Conservation (phyloP, 2,329 filamentous ascomycete species). For the Alternaria novae-zelandiae region DNA sequence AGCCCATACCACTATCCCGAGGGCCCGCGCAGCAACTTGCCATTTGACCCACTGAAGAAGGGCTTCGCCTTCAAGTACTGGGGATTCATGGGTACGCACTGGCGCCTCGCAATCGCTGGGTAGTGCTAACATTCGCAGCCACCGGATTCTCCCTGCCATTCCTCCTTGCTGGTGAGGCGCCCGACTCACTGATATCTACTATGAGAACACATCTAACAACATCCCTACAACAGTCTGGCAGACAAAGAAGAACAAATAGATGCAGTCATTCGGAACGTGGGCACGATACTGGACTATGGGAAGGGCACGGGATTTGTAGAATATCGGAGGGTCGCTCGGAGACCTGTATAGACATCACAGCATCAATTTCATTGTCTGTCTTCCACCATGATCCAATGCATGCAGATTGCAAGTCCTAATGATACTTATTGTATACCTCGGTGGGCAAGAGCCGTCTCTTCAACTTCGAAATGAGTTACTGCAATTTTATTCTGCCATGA, state of each 20-base stretch:
- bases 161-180: slow-evolving; percentile 66
- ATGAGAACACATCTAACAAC: slow-evolving; percentile 26
- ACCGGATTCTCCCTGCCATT: slow-evolving; percentile 66
- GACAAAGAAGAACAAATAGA: slow-evolving; percentile 65
- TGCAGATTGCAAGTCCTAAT: background rate
- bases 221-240: slow-evolving; percentile 64
- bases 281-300: slow-evolving; percentile 21
- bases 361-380: slow-evolving; percentile 46
- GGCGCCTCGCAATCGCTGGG: slow-evolving; percentile 20
- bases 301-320: slow-evolving; percentile 38
- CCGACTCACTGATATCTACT: background rate
- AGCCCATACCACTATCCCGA: slow-evolving; percentile 99
- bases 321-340: slow-evolving; percentile 36
- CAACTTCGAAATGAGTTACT: background rate
- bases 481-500: background rate
- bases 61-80: slow-evolving; percentile 86
- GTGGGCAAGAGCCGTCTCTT: background rate
- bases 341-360: slow-evolving; percentile 43
- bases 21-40: slow-evolving; percentile 91
- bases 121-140: slow-evolving; percentile 56
- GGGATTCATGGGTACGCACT: slow-evolving; percentile 71
- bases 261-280: slow-evolving; percentile 16
- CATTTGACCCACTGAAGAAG: slow-evolving; percentile 93
- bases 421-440: slow-evolving; percentile 1
- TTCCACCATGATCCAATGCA: slow-evolving; percentile 2